Evolutionary conservation across 192 early-diverging fungal species (phyloP).

Genomic region (Coemansia sp.): DNA sequence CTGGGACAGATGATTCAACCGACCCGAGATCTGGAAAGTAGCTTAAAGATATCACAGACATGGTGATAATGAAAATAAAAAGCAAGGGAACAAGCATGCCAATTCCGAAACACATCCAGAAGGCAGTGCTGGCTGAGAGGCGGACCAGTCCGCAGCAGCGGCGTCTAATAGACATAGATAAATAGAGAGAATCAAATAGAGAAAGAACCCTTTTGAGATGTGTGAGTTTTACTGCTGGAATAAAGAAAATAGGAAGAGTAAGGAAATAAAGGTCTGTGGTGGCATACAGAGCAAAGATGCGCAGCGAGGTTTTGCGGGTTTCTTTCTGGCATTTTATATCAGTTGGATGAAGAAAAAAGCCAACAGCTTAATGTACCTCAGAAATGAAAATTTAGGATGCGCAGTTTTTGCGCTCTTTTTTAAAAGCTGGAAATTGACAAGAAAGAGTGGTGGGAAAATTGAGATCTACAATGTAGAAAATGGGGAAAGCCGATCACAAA

Average conservation of each 20-base stretch:
- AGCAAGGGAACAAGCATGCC: background rate
- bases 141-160: conserved; percentile 2
- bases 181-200: no score
- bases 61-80: background rate
- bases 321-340: no score
- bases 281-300: background rate
- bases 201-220: background rate
- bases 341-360: no score
- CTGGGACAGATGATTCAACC: background rate
- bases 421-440: background rate
- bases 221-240: background rate
- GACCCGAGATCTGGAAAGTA: background rate
- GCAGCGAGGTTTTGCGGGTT: no score
- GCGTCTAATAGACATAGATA: background rate
- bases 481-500: background rate
- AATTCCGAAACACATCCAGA: background rate
- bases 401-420: background rate
- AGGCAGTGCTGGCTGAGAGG: background rate
- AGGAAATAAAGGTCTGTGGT: background rate
- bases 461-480: background rate
- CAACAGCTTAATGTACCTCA: no score
- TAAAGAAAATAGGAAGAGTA: background rate
- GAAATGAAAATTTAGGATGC: no score
- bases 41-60: background rate
- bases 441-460: no score